Evolutionary conservation across 2,329 filamentous ascomycete genomes (phyloP).

Genomic region (Phyllosticta citriasiana): DNA sequence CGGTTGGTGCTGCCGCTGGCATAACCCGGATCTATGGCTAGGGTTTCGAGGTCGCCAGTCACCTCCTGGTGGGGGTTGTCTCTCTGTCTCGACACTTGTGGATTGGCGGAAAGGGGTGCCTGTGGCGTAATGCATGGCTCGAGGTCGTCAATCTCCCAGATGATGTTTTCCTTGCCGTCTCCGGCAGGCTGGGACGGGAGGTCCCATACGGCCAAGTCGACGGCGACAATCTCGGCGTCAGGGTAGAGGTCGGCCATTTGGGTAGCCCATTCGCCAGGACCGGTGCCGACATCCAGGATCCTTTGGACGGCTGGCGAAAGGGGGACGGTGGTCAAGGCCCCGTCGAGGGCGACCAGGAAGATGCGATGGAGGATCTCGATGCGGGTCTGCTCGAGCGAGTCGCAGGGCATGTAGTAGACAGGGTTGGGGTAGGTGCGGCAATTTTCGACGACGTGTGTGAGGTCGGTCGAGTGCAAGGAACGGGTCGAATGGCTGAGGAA

Average conservation of each 20-base stretch:
- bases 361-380: conserved; percentile 54
- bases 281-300: conserved; percentile 36
- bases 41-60: neutral
- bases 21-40: conserved; percentile 8
- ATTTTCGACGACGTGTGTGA: conserved; percentile 51
- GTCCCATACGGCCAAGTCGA: conserved; percentile 40
- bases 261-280: conserved; percentile 41
- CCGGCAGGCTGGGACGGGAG: conserved; percentile 30
- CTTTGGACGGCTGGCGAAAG: conserved; percentile 18
- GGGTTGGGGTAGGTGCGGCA: conserved; percentile 52
- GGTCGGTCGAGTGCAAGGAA: conserved; percentile 33
- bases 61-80: neutral
- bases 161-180: conserved; percentile 13
- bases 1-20: conserved; percentile 8
- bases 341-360: conserved; percentile 37
- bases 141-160: conserved; percentile 29
- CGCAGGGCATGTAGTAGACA: conserved; percentile 57
- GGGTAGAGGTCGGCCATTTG: conserved; percentile 35
- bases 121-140: conserved; percentile 17
- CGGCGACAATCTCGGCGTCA: conserved; percentile 38
- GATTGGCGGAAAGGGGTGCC: neutral
- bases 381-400: conserved; percentile 54
- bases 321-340: conserved; percentile 26
- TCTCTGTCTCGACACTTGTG: neutral
- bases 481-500: conserved; percentile 21